These are phyloP conservation scores for Trichoderma brevicompactum DNA, from an alignment of 2,329 filamentous ascomycete species.

Conservation along the genomic window DNA sequence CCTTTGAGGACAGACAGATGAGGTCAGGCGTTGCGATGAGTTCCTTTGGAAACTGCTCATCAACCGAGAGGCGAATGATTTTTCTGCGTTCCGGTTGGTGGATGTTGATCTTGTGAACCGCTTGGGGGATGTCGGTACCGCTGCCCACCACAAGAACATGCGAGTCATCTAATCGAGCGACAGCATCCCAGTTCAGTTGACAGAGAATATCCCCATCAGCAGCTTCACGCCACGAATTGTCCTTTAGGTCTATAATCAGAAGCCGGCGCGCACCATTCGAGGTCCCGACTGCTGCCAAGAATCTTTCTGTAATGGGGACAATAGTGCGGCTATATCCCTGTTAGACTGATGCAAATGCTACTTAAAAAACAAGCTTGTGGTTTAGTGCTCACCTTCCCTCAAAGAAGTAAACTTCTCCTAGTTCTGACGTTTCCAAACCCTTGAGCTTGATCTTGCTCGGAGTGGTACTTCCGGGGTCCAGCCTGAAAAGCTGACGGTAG, in stretches of 20 bases:
- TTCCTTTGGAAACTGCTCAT: conserved; percentile 37
- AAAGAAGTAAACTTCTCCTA: conserved; percentile 43
- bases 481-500: conserved; percentile 53
- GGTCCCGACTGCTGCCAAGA: conserved; percentile 43
- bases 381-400: conserved; percentile 39
- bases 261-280: conserved; percentile 43
- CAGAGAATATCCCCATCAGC: conserved; percentile 39
- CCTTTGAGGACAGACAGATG: conserved; percentile 39
- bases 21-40: conserved; percentile 47
- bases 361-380: no score
- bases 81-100: conserved; percentile 34
- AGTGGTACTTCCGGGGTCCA: conserved; percentile 37
- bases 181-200: conserved; percentile 42
- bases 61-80: conserved; percentile 43
- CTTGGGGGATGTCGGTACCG: conserved; percentile 39
- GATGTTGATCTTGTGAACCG: conserved; percentile 45
- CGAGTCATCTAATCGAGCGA: conserved; percentile 43
- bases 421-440: conserved; percentile 48
- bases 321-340: conserved; percentile 46
- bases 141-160: conserved; percentile 47
- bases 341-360: not conserved
- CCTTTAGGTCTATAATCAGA: conserved; percentile 46
- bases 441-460: conserved; percentile 41
- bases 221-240: conserved; percentile 39
- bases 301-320: conserved; percentile 42